These are phyloP conservation scores for Phoenix dactylifera DNA, from an alignment of 176 grass and related monocot genomes.

Conservation along the genomic window DNA sequence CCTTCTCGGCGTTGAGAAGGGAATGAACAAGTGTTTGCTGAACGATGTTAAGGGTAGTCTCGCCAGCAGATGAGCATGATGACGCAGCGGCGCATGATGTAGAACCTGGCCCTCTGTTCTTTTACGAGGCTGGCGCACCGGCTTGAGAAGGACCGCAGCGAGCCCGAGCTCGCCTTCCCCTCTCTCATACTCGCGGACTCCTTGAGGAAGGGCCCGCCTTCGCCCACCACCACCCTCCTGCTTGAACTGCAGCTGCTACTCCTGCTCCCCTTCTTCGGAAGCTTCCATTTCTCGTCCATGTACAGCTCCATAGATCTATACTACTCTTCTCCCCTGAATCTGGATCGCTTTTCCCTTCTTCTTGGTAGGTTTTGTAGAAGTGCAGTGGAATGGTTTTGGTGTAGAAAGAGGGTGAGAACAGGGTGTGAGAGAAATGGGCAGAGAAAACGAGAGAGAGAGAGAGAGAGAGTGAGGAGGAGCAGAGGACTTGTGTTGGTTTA, in stretches of 20 bases:
- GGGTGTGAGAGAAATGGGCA: too few relatives aligned
- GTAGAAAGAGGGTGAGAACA: too few relatives aligned
- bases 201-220: conserved; percentile 30
- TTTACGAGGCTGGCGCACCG: conserved; percentile 71
- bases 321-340: too few relatives aligned
- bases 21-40: too few relatives aligned
- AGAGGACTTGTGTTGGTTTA: too few relatives aligned
- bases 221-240: conserved; percentile 28
- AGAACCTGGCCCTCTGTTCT: conserved; percentile 88
- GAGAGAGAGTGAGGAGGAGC: neutral
- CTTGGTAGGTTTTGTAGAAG: too few relatives aligned
- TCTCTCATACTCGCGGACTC: conserved; percentile 55
- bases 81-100: conserved; percentile 94
- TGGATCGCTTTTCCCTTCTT: too few relatives aligned
- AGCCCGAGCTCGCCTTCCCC: conserved; percentile 18
- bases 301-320: conserved; percentile 45
- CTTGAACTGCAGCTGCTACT: conserved; percentile 36
- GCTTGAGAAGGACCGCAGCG: conserved; percentile 47
- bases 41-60: conserved; percentile 41
- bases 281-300: conserved; percentile 94
- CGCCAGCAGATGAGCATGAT: conserved; percentile 95
- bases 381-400: too few relatives aligned
- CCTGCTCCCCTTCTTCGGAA: conserved; percentile 73
- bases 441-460: neutral
- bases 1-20: too few relatives aligned